Evolutionary conservation across 2,329 filamentous ascomycete species (phyloP).

Genomic region (Epichloe uncinata): DNA sequence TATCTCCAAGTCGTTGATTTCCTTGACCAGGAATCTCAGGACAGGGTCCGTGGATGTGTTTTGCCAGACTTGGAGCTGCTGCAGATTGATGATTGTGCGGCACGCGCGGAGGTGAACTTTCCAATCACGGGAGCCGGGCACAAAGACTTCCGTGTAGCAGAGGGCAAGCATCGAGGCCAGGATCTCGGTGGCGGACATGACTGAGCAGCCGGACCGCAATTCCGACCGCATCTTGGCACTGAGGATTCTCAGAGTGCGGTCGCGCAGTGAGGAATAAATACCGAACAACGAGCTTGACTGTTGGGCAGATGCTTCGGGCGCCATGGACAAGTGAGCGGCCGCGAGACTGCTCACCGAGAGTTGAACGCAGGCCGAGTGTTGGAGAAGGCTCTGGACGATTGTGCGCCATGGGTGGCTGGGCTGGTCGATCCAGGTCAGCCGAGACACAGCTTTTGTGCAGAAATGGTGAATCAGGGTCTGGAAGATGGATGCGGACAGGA

Average conservation of each 20-base stretch:
- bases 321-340: conserved; percentile 6
- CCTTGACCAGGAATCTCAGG: conserved; percentile 5
- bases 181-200: background rate
- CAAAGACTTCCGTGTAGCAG: conserved; percentile 6
- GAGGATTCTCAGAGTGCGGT: conserved; percentile 1
- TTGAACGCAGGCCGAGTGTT: conserved; percentile 8
- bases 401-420: conserved; percentile 10
- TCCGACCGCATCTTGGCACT: conserved; percentile 3
- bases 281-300: background rate
- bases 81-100: conserved; percentile 2
- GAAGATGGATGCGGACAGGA: conserved; percentile 4
- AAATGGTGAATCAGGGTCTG: conserved; percentile 10
- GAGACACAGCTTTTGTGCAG: conserved; percentile 8
- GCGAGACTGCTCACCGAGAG: conserved; percentile 7
- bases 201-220: background rate
- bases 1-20: conserved; percentile 6
- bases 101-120: conserved; percentile 6
- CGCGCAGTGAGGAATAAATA: conserved; percentile 2
- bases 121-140: conserved; percentile 5
- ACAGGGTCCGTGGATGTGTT: conserved; percentile 1
- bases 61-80: background rate
- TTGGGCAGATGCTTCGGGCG: background rate
- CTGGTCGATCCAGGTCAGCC: conserved; percentile 11
- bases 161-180: conserved; percentile 6
- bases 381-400: conserved; percentile 5